Evolutionary conservation across 2,329 filamentous ascomycete genomes (phyloP), one percentile per base, ranked within the genome.

Genomic region (Cladorrhinum sp.): DNA sequence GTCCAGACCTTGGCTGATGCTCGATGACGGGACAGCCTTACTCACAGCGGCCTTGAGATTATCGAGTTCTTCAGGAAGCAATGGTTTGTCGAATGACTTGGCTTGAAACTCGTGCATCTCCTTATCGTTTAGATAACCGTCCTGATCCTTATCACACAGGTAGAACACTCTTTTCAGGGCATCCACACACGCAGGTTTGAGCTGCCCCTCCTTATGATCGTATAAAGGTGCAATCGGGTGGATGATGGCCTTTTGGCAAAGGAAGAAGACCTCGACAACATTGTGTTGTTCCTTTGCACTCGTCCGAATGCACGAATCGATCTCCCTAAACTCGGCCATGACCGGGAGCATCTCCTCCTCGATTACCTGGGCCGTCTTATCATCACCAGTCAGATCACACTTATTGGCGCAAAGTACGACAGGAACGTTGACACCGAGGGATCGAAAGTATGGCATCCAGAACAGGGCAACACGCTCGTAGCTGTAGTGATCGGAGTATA

Each of bases 401-500:
- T 99, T 99, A 80, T 98, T 98, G 71, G 95, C 92, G 71, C 95
- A 98, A 60, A 99, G 80, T 50, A 99, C 93, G 10, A 99, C 95
- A 0, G 95, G 95, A 21, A 99, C 92, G 73, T 99, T 99, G 72
- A 99, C 95, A n/a, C 95, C 95, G 42, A 99, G 84, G 3, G 93
- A 96, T 63, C 95, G 90, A 72, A 99, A 98, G 76, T 97, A 96
- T 10, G 95, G 95, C 85, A 99, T 90, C 95, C 95, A 99, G 76
- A 98, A 99, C 51, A 99, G 81, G 2, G 94, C 95, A 2, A 99
- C 93, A 39, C 95, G 84, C 74, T 99, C 95, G 78, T 98, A 99
- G 82, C 93, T 98, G 80, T 99, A 99, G 77, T 98, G 94, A 74
- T 99, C 95, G 67, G 93, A 93, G 75, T 99, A 99, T 58, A 99